A percentile compares a stretch with the other conserved stretches of the same genome.
Conservation (phyloP, 1,284 basidiomycete genomes). For the Cystobasidiaceae sp. region DNA sequence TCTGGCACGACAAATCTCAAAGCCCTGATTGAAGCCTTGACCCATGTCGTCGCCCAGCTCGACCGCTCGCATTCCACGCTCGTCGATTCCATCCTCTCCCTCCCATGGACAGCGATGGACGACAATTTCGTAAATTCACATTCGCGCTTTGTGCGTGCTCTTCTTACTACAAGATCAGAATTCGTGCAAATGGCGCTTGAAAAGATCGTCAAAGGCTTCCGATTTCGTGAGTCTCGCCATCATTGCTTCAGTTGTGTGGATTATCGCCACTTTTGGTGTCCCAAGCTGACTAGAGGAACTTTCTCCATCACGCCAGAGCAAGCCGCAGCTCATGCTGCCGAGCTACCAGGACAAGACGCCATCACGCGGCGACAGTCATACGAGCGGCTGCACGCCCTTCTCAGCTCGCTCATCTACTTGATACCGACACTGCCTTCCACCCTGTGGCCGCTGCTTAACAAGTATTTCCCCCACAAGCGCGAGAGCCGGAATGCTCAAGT, state of each 20-base stretch:
- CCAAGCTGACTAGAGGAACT: too few relatives aligned
- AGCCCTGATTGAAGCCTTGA: constrained; percentile 51
- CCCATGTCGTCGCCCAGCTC: constrained; percentile 59
- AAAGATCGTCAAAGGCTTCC: constrained; percentile 76
- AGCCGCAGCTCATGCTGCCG: constrained; percentile 17
- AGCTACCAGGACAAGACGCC: constrained; percentile 46
- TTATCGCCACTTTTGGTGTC: too few relatives aligned
- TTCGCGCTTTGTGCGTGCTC: constrained; percentile 79
- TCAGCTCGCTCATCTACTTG: constrained; percentile 76
- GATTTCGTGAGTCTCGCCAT: constrained; percentile 83
- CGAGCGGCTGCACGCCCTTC: constrained; percentile 76
- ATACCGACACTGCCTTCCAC: constrained; percentile 84
- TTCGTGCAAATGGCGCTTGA: constrained; percentile 79
- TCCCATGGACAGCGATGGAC: constrained; percentile 85
- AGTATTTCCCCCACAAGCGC: constrained; percentile 87
- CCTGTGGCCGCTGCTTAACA: constrained; percentile 74
- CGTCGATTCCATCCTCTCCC: constrained; percentile 76
- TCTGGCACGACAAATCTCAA: constrained; percentile 42
- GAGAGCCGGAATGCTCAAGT: constrained; percentile 74
- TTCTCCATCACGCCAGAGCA: too few relatives aligned
- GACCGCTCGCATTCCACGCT: constrained; percentile 74
- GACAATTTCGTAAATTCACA: constrained; percentile 74
- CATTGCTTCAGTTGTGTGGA: too few relatives aligned
- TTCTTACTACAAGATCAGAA: constrained; percentile 88
- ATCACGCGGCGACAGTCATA: constrained; percentile 79